phyloP scores from a whole-genome alignment of 768 basidiomycete genomes.

The Lactarius psammicola region DNA sequence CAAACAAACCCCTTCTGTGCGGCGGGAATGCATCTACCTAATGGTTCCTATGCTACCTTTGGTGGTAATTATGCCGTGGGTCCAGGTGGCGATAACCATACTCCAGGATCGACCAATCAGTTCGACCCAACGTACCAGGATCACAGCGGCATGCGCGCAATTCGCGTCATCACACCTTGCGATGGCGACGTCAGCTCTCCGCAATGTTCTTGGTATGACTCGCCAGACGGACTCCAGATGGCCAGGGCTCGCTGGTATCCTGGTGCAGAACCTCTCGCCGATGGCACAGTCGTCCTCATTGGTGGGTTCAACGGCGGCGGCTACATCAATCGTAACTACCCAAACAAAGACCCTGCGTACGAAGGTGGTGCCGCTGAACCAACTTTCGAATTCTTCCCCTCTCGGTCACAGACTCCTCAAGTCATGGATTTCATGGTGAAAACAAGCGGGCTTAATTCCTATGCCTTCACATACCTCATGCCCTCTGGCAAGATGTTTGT shows the following conservation, averaged over 20 bases:
- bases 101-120: slow-evolving; percentile 39
- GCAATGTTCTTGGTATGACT: slow-evolving; percentile 73
- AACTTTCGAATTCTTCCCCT: slow-evolving; percentile 80
- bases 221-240: slow-evolving; percentile 60
- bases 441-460: slow-evolving; percentile 75
- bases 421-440: slow-evolving; percentile 64
- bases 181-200: slow-evolving; percentile 44
- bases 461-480: slow-evolving; percentile 71
- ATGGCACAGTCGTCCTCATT: slow-evolving; percentile 77
- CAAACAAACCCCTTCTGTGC: slow-evolving; percentile 74
- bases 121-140: slow-evolving; percentile 72
- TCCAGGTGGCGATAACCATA: slow-evolving; percentile 59
- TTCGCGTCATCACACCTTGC: slow-evolving; percentile 82
- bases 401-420: slow-evolving; percentile 46
- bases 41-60: slow-evolving; percentile 70
- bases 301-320: slow-evolving; percentile 79
- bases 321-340: slow-evolving; percentile 74
- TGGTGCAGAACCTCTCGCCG: slow-evolving; percentile 64
- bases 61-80: slow-evolving; percentile 77
- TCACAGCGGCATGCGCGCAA: slow-evolving; percentile 73
- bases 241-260: slow-evolving; percentile 75
- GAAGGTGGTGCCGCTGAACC: slow-evolving; percentile 75
- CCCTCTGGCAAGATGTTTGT: slow-evolving; percentile 74
- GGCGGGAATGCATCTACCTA: slow-evolving; percentile 77
- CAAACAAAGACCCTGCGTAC: slow-evolving; percentile 57